Conservation (phyloP, 495 filamentous ascomycete genomes). For the Echria macrotheca region DNA sequence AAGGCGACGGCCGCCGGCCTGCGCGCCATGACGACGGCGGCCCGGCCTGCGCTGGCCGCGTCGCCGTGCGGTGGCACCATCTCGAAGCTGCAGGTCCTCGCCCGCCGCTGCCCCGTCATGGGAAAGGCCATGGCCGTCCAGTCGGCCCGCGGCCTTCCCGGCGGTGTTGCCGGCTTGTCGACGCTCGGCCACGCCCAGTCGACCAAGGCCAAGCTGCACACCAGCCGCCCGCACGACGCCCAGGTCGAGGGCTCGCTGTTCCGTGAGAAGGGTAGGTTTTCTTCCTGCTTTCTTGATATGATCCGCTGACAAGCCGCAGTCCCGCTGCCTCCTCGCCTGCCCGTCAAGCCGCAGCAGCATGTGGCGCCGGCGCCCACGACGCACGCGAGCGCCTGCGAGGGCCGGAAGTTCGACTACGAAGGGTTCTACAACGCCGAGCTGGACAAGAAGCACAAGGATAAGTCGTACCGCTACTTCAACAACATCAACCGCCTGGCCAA, state of each 20-base stretch:
- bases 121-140: constrained; percentile 93
- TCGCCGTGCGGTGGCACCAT: constrained; percentile 85
- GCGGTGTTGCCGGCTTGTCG: constrained; percentile 35
- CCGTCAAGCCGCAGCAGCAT: constrained; percentile 30
- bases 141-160: constrained; percentile 45
- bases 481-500: constrained; percentile 98
- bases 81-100: constrained; percentile 93
- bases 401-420: constrained; percentile 77
- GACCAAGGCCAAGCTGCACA: constrained; percentile 72
- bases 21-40: constrained; percentile 80
- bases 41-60: constrained; percentile 43
- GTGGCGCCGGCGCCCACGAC: constrained; percentile 15
- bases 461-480: constrained; percentile 99
- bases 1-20: constrained; percentile 86
- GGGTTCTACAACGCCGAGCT: constrained; percentile 82
- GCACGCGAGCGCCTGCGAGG: constrained; percentile 18
- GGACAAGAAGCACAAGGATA: constrained; percentile 99
- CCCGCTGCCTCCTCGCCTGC: constrained; percentile 33
- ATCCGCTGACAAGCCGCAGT: too few species aligned
- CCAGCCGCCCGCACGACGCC: constrained; percentile 65
- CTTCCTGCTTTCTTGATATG: too few species aligned
- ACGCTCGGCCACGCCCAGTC: constrained; percentile 41
- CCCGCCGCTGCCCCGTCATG: constrained; percentile 96
- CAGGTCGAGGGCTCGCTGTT: constrained; percentile 60
- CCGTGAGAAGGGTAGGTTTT: constrained; percentile 53